These are phyloP conservation scores for Penicillium subrubescens DNA, from an alignment of 495 filamentous ascomycete species.

Conservation along the genomic window DNA sequence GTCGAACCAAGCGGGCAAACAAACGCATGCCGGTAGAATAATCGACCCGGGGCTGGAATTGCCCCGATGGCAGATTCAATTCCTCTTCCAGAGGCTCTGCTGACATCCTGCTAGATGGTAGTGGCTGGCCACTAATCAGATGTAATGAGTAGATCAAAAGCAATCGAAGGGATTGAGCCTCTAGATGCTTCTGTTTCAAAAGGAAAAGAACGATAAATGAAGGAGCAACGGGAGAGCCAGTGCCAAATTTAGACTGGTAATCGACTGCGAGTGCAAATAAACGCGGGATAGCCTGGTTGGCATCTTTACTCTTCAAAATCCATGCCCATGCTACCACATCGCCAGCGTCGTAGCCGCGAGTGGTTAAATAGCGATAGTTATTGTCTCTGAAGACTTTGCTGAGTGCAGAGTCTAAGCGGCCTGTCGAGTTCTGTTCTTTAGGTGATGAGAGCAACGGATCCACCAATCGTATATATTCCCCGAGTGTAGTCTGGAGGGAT, in stretches of 20 bases:
- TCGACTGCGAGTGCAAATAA: slow-evolving; percentile 42
- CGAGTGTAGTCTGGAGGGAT: slow-evolving; percentile 40
- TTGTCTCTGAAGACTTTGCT: slow-evolving; percentile 38
- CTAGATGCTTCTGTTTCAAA: slow-evolving; percentile 46
- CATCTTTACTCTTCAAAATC: slow-evolving; percentile 51
- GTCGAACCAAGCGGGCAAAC: slow-evolving; percentile 58
- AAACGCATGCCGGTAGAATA: slow-evolving; percentile 34
- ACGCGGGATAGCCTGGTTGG: slow-evolving; percentile 42
- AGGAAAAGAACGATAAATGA: slow-evolving; percentile 54
- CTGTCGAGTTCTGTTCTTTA: not conserved
- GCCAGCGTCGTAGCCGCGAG: slow-evolving; percentile 41
- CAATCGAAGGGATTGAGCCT: slow-evolving; percentile 42
- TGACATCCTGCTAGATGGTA: slow-evolving; percentile 13
- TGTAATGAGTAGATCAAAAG: slow-evolving; percentile 47
- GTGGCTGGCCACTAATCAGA: slow-evolving; percentile 37
- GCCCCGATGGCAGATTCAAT: slow-evolving; percentile 6
- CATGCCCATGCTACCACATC: slow-evolving; percentile 62
- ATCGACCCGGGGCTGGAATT: slow-evolving; percentile 24
- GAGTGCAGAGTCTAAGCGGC: slow-evolving; percentile 30
- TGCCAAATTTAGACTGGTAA: slow-evolving; percentile 7
- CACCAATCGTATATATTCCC: slow-evolving; percentile 42
- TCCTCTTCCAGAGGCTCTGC: not conserved
- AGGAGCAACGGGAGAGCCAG: slow-evolving; percentile 33
- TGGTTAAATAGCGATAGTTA: slow-evolving; percentile 34
- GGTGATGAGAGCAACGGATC: slow-evolving; percentile 33